Evolutionary conservation across 2,329 filamentous ascomycete species (phyloP), one percentile per base, ranked within the genome.

Genomic region (Fusarium tuaranense): DNA sequence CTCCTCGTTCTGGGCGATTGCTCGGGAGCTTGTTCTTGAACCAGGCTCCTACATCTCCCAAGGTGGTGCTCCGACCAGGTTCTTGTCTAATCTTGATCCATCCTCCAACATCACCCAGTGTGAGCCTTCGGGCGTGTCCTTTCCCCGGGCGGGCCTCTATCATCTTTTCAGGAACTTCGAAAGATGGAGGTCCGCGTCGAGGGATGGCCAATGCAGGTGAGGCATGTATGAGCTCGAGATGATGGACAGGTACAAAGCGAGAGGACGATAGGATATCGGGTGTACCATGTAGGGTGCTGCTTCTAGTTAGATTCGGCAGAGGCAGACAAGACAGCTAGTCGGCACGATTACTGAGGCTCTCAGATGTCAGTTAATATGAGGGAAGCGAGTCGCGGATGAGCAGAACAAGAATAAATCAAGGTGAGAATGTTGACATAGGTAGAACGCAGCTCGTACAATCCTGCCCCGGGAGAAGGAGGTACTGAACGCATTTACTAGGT

Each of bases 1-100:
- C 85, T 22, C 88, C 87, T 34, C 85, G 84, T 71, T 90, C 88
- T 1, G 86, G 82, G 8, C 84, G 86, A 67, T 85, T 83, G 70
- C 84, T 87, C 0, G 88, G 88, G 12, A 88, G 80, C 3, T 89
- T 81, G 63, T 79, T 86, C 66, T 80, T 85, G 67, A 89, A 79
- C 76, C 87, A 87, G 57, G 80, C 79, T 16, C 82, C 75, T 14
- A 87, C 30, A 25, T 73, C 72, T 14, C 69, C 72, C 22, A 74
- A 51, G 6, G 72, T 74, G n/a, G 39, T 20, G 20, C 65, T 70
- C 38, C 48, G 69, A 27, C 59, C 36, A 60, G 65, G 69, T 12
- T 70, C 38, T 27, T 70, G 65, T 32, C 32, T 81, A 59, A 79
- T 86, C 65, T 79, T 84, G 61, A 89, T 78, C 76, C 87, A 86